Evolutionary conservation across 139 green algal species (phyloP).

Genomic region (Coelastrella sp.): DNA sequence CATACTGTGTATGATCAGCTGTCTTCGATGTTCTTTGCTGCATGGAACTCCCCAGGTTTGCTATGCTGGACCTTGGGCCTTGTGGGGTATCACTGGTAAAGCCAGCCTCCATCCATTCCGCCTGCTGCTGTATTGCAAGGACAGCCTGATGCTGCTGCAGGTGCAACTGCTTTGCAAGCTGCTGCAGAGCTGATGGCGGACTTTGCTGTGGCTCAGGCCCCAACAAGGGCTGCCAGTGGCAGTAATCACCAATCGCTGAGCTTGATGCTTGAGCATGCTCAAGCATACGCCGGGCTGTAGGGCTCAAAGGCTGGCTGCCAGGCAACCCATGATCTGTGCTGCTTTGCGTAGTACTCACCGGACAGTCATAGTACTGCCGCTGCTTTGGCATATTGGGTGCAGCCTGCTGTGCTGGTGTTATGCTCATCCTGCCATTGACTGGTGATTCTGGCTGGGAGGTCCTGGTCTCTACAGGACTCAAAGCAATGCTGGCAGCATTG

Average conservation of each 20-base stretch:
- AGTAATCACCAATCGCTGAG: no score
- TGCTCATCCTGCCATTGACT: neutral
- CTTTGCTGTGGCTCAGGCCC: no score
- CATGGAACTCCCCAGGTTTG: neutral
- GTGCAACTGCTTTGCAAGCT: neutral
- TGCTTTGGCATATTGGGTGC: neutral
- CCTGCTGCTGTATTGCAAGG: neutral
- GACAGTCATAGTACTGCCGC: neutral
- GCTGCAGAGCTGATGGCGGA: neutral
- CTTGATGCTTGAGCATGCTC: neutral
- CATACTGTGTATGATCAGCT: neutral
- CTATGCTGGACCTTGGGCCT: neutral
- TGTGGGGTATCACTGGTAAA: neutral
- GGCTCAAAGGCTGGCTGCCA: neutral
- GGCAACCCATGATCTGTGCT: neutral
- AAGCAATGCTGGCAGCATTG: neutral
- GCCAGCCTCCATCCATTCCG: neutral
- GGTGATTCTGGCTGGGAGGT: neutral
- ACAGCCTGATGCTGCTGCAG: neutral
- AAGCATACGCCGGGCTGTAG: slow-evolving; percentile 30
- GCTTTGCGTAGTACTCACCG: neutral
- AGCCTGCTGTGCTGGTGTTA: neutral
- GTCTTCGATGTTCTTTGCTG: no score
- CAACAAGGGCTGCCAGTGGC: no score
- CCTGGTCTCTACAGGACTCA: neutral